A percentile compares a stretch with the other conserved stretches of the same genome.
Conservation (phyloP, 164 flowering plant genomes). For the Nymphaea colorata region DNA sequence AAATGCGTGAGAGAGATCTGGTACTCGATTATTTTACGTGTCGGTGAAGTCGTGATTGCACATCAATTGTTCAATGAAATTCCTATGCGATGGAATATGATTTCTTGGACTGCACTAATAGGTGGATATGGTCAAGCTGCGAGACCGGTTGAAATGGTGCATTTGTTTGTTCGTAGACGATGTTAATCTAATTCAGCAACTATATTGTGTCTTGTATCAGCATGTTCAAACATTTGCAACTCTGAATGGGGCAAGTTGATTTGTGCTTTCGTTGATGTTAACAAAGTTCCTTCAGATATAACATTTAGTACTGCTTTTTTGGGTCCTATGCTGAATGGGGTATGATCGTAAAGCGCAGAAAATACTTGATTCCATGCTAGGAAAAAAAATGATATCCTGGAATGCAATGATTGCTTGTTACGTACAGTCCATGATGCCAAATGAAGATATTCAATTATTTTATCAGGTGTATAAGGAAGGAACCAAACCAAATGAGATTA, state of each 20-base stretch:
- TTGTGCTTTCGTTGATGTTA: slow-evolving; percentile 20
- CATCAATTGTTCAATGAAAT: slow-evolving; percentile 20
- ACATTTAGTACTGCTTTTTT: slow-evolving; percentile 23
- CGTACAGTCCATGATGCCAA: slow-evolving; percentile 15
- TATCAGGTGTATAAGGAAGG: slow-evolving; percentile 11
- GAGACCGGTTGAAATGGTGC: slow-evolving; percentile 16
- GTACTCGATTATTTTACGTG: slow-evolving; percentile 22
- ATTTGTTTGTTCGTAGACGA: slow-evolving; percentile 15
- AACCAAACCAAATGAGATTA: slow-evolving; percentile 27
- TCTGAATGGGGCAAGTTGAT: slow-evolving; percentile 20
- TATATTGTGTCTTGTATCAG: slow-evolving; percentile 24
- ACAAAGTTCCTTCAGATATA: slow-evolving; percentile 14
- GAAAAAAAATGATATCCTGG: slow-evolving; percentile 26
- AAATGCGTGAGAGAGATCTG: slow-evolving; percentile 21
- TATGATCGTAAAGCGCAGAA: slow-evolving; percentile 16
- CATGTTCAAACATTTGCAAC: slow-evolving; percentile 18
- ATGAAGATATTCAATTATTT: slow-evolving; percentile 21
- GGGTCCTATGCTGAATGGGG: slow-evolving; percentile 22
- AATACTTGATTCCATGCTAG: slow-evolving; percentile 15
- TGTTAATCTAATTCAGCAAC: slow-evolving; percentile 19
- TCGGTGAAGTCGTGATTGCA: slow-evolving; percentile 16
- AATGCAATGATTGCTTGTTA: slow-evolving; percentile 27
- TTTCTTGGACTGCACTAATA: slow-evolving; percentile 28
- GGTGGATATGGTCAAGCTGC: slow-evolving; percentile 26
- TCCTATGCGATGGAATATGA: slow-evolving; percentile 21